Conservation (phyloP, 768 basidiomycete genomes). For the Phanerodontia chrysosporium region DNA sequence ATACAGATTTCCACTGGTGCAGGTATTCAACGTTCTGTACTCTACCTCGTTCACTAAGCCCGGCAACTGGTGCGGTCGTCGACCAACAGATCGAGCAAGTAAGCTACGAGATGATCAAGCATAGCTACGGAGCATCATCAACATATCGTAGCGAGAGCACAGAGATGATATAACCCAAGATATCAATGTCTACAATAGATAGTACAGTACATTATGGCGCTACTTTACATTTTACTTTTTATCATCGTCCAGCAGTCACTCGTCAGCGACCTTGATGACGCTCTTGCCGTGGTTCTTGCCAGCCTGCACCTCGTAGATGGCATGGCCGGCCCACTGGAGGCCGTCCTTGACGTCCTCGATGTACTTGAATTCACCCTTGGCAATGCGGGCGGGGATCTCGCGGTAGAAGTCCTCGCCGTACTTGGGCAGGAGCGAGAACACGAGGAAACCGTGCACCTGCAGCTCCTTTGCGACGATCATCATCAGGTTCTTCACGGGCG, state of each 20-base stretch:
- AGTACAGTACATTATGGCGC: no score
- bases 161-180: no score
- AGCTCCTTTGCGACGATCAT: slow-evolving; percentile 24
- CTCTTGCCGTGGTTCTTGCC: slow-evolving; percentile 33
- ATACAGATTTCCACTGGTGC: no score
- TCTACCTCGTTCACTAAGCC: no score
- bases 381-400: slow-evolving; percentile 26
- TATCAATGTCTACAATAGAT: no score
- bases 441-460: slow-evolving; percentile 28
- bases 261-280: slow-evolving; percentile 29
- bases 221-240: no score
- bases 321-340: slow-evolving; percentile 31
- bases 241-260: neutral
- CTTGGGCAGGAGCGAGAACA: slow-evolving; percentile 19
- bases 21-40: no score
- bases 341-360: slow-evolving; percentile 30
- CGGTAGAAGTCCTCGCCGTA: slow-evolving; percentile 27
- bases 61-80: no score
- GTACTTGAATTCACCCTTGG: slow-evolving; percentile 32
- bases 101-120: no score
- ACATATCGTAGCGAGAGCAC: no score
- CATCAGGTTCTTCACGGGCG: slow-evolving; percentile 20
- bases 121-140: no score
- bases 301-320: slow-evolving; percentile 30
- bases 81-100: no score